Base-by-base conservation (phyloP, 805 yeast genomes). In the Suhomyces emberorum region DNA sequence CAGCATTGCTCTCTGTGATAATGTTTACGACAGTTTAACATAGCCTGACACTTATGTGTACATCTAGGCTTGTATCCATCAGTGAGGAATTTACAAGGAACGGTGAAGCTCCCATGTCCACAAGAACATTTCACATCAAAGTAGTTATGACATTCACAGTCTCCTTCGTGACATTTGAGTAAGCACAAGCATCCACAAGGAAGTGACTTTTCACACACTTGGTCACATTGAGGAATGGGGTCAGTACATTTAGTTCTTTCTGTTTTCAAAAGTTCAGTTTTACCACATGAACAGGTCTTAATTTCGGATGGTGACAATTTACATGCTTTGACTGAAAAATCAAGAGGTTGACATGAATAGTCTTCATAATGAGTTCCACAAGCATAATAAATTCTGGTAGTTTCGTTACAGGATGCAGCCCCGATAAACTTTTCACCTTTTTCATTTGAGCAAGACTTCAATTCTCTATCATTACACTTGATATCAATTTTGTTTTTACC, bases 261-360 rank as follows among this genome's bases (percentile, higher is more conserved):
- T 10, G 73, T 39, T 1, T 65, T 65, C 1, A 52, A 52, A 7
- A 81, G 65, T 4, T 52, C 47, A 2, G 78, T 72, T 50, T 82
- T 79, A 1, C 96, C 95, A 67, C 97, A 88, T 24, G 82, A 83
- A 61, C 97, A 88, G 1, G 76, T 72, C 18, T 65, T 74, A n/a
- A 81, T 57, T 1, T 61, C 44, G 12, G 67, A 61, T 0, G 95
- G 95, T 4, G 84, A 66, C 29, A 68, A 63, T 9, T 82, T 83
- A 60, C 97, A 88, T 17, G 41, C 48, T 3, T 40, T 49, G 2
- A 42, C 32, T 7, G 27, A 28, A 4, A 18, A 26, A 0, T 64
- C 45, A 15, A 72, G 64, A 0, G 82, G 71, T 51, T 80, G 87
- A 43, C 93, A 82, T 30, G 55, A 28, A 1, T 52, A 34, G 11